Percentiles rank a stretch among this genome's conserved stretches.
Conservation (phyloP, 1,284 basidiomycete species). For the Fistulinella cinereoalba region DNA sequence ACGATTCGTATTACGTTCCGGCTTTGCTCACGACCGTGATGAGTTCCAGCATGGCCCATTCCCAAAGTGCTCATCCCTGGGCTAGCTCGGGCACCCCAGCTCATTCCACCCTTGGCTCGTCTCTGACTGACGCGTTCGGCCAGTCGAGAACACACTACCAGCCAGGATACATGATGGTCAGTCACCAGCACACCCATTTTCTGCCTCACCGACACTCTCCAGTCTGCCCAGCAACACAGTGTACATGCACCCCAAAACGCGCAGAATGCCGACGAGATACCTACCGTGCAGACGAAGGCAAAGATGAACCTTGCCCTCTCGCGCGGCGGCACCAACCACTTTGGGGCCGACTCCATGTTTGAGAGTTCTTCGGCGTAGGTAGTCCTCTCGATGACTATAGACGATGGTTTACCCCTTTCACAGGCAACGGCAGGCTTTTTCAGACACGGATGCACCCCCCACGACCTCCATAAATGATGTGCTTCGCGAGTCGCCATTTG, state of each 20-base stretch:
- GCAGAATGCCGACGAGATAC: constrained; percentile 63
- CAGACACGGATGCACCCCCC: constrained; percentile 74
- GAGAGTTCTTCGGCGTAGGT: constrained; percentile 57
- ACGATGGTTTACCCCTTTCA: constrained; percentile 7
- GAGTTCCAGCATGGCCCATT: constrained; percentile 24
- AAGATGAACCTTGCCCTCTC: constrained; percentile 67
- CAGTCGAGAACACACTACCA: constrained; percentile 74
- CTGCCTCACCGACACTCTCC: constrained; percentile 1
- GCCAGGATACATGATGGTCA: constrained; percentile 71
- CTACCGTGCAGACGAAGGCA: constrained; percentile 70
- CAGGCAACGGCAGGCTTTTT: constrained; percentile 56
- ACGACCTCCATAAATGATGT: constrained; percentile 68
- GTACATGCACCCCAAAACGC: constrained; percentile 54
- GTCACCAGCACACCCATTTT: constrained; percentile 10
- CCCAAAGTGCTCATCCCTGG: constrained; percentile 26
- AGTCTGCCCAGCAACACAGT: constrained; percentile 62
- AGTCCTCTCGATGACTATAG: not conserved
- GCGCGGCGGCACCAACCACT: constrained; percentile 60
- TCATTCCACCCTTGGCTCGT: constrained; percentile 21
- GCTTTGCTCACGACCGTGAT: constrained; percentile 10
- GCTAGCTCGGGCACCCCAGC: constrained; percentile 23
- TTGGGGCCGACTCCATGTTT: constrained; percentile 80
- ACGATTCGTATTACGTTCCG: too few relatives aligned
- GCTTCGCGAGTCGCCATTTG: constrained; percentile 48
- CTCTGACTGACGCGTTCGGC: constrained; percentile 52